A percentile compares a stretch with the other conserved stretches of the same genome.
Conservation (phyloP, 306 rosid genomes). For the Vachellia pachyceras region DNA sequence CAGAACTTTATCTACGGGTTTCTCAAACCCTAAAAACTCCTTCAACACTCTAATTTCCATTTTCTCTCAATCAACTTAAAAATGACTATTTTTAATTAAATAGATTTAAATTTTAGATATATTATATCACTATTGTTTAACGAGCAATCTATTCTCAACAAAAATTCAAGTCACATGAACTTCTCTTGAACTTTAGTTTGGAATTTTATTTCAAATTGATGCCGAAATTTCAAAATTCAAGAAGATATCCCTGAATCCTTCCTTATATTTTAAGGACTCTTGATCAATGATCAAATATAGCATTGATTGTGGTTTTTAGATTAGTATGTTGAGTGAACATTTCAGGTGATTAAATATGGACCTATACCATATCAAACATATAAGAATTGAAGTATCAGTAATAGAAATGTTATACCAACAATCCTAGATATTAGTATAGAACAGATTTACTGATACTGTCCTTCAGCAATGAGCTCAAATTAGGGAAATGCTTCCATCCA, state of each 20-base stretch:
- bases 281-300: not conserved
- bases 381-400: not conserved
- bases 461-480: not conserved
- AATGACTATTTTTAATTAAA: no score
- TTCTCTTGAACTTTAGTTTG: not conserved
- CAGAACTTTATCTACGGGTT: not conserved
- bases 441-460: not conserved
- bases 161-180: constrained; percentile 15
- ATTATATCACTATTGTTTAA: constrained; percentile 54
- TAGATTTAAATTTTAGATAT: no score
- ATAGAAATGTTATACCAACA: not conserved
- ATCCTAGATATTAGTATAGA: not conserved
- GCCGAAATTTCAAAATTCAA: no score
- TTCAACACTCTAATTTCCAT: not conserved
- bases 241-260: not conserved
- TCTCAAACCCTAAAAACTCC: not conserved
- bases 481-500: not conserved
- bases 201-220: no score
- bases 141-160: constrained; percentile 62
- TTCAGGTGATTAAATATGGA: not conserved
- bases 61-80: not conserved
- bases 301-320: not conserved
- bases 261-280: not conserved
- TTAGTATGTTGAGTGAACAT: not conserved
- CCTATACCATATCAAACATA: constrained; percentile 1